These are phyloP conservation scores for Monosporozyma unispora DNA, from an alignment of 805 yeast species.

Conservation along the genomic window DNA sequence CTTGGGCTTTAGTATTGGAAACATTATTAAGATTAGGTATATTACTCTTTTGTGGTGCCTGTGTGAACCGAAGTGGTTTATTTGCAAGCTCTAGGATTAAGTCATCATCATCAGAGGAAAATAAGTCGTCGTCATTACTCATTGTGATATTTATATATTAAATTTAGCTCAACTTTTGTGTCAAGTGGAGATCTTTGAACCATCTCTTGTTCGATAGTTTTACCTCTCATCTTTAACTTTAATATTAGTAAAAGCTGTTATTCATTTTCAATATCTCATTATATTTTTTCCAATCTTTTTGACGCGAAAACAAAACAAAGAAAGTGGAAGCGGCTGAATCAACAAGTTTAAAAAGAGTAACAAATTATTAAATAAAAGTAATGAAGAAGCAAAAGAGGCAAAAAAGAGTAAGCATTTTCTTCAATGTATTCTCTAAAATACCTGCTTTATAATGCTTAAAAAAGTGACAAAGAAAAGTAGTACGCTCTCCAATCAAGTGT, in stretches of 20 bases:
- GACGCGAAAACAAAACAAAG: background rate
- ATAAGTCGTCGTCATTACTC: background rate
- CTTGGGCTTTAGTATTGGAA: background rate
- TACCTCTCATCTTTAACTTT: background rate
- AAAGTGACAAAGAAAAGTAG: too few relatives aligned
- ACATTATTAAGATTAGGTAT: background rate
- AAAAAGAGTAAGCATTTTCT: too few relatives aligned
- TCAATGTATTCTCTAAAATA: too few relatives aligned
- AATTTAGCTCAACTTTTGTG: background rate
- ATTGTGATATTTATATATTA: background rate
- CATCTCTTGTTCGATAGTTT: background rate
- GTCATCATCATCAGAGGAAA: constrained; percentile 31
- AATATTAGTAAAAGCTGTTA: background rate
- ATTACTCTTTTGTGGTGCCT: background rate
- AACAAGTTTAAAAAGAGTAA: background rate
- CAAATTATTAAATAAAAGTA: background rate
- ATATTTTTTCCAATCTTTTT: background rate
- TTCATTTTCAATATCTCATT: background rate
- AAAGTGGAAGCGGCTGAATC: background rate
- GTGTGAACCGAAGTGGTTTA: constrained; percentile 27
- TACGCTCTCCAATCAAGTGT: too few relatives aligned
- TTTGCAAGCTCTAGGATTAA: constrained; percentile 41
- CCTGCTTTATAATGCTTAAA: too few relatives aligned
- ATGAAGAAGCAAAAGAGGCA: too few relatives aligned
- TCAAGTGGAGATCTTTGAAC: background rate